A percentile compares a stretch with the other conserved stretches of the same genome.
These are phyloP conservation scores for Aspergillus ustus DNA, from an alignment of 2,329 filamentous ascomycete genomes.

Conservation along the genomic window DNA sequence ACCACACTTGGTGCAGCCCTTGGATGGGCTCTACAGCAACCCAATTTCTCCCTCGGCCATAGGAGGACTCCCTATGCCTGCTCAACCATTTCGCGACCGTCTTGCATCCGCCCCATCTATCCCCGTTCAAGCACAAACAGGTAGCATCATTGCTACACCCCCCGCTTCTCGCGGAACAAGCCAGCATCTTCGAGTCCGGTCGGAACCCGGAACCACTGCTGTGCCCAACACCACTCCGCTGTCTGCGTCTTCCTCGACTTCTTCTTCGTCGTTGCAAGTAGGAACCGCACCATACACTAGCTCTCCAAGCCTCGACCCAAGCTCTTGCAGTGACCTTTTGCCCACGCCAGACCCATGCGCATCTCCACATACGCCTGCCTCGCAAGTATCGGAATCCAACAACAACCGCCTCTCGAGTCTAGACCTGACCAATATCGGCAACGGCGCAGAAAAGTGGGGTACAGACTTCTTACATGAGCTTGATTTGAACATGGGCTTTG, in stretches of 20 bases:
- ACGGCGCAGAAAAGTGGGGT: slow-evolving; percentile 29
- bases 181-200: slow-evolving; percentile 28
- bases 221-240: not conserved
- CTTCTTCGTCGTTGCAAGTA: not conserved
- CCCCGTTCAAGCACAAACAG: slow-evolving; percentile 26
- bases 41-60: slow-evolving; percentile 25
- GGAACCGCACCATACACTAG: slow-evolving; percentile 1
- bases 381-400: slow-evolving; percentile 10
- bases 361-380: slow-evolving; percentile 14
- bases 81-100: slow-evolving; percentile 38
- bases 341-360: slow-evolving; percentile 40
- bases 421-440: slow-evolving; percentile 4
- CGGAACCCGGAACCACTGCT: slow-evolving; percentile 21
- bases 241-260: not conserved
- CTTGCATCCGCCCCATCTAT: slow-evolving; percentile 41
- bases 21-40: slow-evolving; percentile 31
- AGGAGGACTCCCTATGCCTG: slow-evolving; percentile 25
- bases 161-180: slow-evolving; percentile 19
- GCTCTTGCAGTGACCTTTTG: slow-evolving; percentile 27
- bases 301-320: slow-evolving; percentile 24
- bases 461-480: slow-evolving; percentile 32
- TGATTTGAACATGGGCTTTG: slow-evolving; percentile 34
- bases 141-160: not conserved
- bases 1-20: slow-evolving; percentile 23
- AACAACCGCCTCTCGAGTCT: slow-evolving; percentile 16